Percentiles rank a stretch among this genome's conserved stretches.
Conservation (phyloP, 1,284 basidiomycete genomes). For the Cryptococcus sp. region DNA sequence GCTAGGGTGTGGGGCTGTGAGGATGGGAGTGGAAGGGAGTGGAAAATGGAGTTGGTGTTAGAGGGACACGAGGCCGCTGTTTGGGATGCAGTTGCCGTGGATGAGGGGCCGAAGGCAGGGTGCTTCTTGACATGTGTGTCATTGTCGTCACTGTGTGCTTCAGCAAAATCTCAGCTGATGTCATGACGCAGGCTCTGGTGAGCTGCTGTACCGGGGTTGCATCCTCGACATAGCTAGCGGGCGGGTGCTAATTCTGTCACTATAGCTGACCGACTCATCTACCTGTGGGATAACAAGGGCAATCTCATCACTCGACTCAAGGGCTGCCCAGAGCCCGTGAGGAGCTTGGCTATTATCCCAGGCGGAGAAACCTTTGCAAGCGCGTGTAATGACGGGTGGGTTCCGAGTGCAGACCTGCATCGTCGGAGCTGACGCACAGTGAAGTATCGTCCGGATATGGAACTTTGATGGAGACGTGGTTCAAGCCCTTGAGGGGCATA, state of each 20-base stretch:
- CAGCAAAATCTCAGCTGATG: background rate
- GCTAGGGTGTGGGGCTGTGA: slow-evolving; percentile 31
- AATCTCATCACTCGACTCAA: slow-evolving; percentile 24
- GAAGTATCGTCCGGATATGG: slow-evolving; percentile 28
- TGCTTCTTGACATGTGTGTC: slow-evolving; percentile 29
- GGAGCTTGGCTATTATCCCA: slow-evolving; percentile 25
- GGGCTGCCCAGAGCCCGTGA: slow-evolving; percentile 32
- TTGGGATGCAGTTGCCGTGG: slow-evolving; percentile 32
- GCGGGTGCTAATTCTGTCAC: background rate
- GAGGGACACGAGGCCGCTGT: slow-evolving; percentile 38
- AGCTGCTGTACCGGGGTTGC: too few relatives aligned
- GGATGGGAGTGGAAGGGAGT: slow-evolving; percentile 18
- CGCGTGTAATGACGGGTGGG: slow-evolving; percentile 46
- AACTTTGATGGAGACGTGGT: slow-evolving; percentile 20
- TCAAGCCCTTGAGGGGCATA: slow-evolving; percentile 22
- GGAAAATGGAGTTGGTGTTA: slow-evolving; percentile 21
- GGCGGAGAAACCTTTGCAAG: slow-evolving; percentile 24
- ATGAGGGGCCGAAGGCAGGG: slow-evolving; percentile 20
- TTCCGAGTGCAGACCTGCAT: background rate
- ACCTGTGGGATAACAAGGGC: slow-evolving; percentile 28
- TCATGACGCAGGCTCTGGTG: slow-evolving; percentile 3
- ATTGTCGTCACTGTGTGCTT: too few relatives aligned
- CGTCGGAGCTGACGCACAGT: background rate
- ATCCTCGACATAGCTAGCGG: too few relatives aligned
- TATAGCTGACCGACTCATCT: slow-evolving; percentile 30